Conservation (phyloP, 163 green algal species). For the Scenedesmus sp. region DNA sequence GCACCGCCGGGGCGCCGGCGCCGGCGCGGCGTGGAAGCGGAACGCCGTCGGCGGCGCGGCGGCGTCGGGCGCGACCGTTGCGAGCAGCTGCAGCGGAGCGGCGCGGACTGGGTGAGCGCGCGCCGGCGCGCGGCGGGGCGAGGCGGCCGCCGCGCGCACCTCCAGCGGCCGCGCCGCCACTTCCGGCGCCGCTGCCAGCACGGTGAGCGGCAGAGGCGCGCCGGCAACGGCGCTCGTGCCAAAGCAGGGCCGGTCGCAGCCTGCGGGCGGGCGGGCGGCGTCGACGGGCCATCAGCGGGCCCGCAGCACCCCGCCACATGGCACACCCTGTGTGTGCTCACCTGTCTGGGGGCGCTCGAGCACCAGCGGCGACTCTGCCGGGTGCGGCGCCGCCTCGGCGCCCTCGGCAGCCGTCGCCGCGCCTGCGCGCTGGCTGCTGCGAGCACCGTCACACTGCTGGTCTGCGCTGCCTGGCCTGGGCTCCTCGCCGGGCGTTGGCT, state of each 20-base stretch:
- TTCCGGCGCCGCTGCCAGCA: not conserved
- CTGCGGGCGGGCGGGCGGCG: too few relatives aligned
- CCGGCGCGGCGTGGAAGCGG: conserved; percentile 18
- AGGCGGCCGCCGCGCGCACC: not conserved
- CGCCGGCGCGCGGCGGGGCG: not conserved
- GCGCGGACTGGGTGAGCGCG: not conserved
- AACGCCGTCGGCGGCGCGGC: conserved; percentile 12
- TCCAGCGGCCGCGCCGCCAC: conserved; percentile 1
- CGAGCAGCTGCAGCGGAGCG: conserved; percentile 1
- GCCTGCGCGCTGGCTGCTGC: too few relatives aligned
- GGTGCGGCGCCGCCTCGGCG: too few relatives aligned
- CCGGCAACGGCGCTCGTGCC: too few relatives aligned
- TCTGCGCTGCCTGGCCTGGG: too few relatives aligned
- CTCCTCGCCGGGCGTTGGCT: too few relatives aligned
- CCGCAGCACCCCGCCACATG: too few relatives aligned
- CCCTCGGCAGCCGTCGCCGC: too few relatives aligned
- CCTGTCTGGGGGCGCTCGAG: conserved; percentile 26
- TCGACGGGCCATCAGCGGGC: too few relatives aligned
- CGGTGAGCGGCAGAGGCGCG: not conserved
- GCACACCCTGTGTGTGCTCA: too few relatives aligned
- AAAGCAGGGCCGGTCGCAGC: too few relatives aligned
- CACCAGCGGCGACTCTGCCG: too few relatives aligned
- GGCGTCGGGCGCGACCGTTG: not conserved
- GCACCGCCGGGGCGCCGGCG: not conserved
- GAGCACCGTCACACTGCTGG: not conserved